A percentile compares a stretch with the other conserved stretches of the same genome.
phyloP scores from a whole-genome alignment of 225 moss, liverwort and hornwort species.

The Bryoerythrophyllum caledonicum region DNA sequence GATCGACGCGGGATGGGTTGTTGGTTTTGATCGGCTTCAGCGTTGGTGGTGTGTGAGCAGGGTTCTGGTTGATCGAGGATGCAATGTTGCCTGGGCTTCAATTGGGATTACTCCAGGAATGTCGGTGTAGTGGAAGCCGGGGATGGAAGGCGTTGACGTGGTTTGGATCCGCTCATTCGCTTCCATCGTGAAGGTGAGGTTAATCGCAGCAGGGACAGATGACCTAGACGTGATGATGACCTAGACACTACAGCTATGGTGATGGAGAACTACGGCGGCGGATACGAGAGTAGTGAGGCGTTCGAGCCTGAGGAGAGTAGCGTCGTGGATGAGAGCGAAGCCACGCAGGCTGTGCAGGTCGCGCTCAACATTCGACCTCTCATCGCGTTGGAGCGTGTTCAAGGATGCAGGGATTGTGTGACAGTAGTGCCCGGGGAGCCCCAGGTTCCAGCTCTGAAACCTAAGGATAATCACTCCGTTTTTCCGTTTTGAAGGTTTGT shows the following conservation, averaged over 20 bases:
- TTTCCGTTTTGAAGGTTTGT: neutral
- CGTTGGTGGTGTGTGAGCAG: constrained; percentile 18
- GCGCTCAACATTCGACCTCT: constrained; percentile 71
- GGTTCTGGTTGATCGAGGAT: neutral
- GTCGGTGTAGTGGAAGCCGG: constrained; percentile 16
- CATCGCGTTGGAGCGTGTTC: constrained; percentile 75
- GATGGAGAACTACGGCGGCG: constrained; percentile 39
- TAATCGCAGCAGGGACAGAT: neutral
- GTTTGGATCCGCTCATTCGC: constrained; percentile 26
- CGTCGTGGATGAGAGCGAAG: constrained; percentile 49
- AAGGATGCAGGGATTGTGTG: constrained; percentile 83
- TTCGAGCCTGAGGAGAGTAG: constrained; percentile 20
- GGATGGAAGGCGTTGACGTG: constrained; percentile 23
- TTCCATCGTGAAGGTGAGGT: constrained; percentile 8
- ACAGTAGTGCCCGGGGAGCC: constrained; percentile 69
- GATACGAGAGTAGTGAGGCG: constrained; percentile 22
- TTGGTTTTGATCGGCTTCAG: neutral
- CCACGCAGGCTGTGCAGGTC: constrained; percentile 76
- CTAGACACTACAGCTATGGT: constrained; percentile 30
- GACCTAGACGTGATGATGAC: constrained; percentile 26
- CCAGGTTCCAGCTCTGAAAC: constrained; percentile 41
- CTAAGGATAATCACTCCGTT: neutral
- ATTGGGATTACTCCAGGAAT: constrained; percentile 19
- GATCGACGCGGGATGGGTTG: constrained; percentile 6
- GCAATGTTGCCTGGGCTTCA: constrained; percentile 21